Evolutionary conservation across 192 early-diverging fungal genomes (phyloP), one percentile per base, ranked within the genome.

Genomic region (Coemansia sp.): DNA sequence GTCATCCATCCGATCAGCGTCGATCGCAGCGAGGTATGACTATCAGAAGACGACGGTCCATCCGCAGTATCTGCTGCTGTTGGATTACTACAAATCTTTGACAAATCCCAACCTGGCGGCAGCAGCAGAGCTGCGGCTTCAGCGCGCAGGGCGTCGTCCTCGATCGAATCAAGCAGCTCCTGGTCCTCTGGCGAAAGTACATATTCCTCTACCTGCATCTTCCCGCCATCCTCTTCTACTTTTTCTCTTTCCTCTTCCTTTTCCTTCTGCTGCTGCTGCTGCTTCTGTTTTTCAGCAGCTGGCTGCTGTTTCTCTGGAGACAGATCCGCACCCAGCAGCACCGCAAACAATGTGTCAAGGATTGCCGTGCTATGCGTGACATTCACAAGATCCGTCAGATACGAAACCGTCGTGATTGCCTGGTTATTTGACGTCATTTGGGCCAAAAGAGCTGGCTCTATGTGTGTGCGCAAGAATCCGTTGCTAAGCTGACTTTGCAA

Each of bases 1-100:
- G 82, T 53, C 66, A 79, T 69, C 68, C 86, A 77, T 21, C 77
- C 57, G 4, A 83, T 84, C 30, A 78, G 46, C 42, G 67, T 61
- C 13, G 67, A 45, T 3, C 73, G 65, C 61, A 73, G 52, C 29
- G 56, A 65, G 21, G 39, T 43, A 15, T 46, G 34, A 6, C 34
- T 30, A 45, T 51, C 48, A 23, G 48, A 15, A 2, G 2, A 12
- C 7, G 42, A 12, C 28, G 56, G 12, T 13, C 39, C 30, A 1
- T 39, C 55, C 15, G 46, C 28, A 4, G 16, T 18, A n/a, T 45
- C 46, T 49, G 21, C 23, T 49, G 23, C 23, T 49, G 21, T 25
- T 8, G 46, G 16, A 4, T 25, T 21, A 16, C 6, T 48, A 53
- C 30, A 26, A 2, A 61, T 42, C 31, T 15, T 49, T 4, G 60